Conservation (phyloP, 371 early-diverging fungal genomes). For the Rhizomucor miehei region DNA sequence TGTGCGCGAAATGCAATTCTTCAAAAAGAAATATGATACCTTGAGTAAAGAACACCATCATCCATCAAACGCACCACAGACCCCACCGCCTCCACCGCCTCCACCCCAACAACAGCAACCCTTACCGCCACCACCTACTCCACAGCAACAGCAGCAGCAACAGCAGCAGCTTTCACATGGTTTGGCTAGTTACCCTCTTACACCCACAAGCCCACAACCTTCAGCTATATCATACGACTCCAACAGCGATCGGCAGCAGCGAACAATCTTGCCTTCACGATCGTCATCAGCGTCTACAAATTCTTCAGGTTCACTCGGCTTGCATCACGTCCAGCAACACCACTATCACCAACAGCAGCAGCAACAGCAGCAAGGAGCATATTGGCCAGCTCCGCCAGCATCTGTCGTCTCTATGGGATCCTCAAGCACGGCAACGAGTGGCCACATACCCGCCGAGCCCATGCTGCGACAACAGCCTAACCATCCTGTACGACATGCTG, state of each 20-base stretch:
- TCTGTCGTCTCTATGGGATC: conserved; percentile 9
- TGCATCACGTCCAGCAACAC: conserved; percentile 10
- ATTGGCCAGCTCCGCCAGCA: conserved; percentile 8
- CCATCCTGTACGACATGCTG: conserved; percentile 9
- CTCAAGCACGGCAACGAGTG: conserved; percentile 9
- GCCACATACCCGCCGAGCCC: neutral
- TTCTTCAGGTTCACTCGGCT: neutral
- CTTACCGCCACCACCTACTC: conserved; percentile 15
- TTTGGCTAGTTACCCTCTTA: conserved; percentile 13
- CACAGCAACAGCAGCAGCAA: conserved; percentile 11
- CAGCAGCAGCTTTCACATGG: conserved; percentile 4
- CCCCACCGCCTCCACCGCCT: conserved; percentile 11
- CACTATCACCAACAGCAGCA: conserved; percentile 1
- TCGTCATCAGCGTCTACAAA: conserved; percentile 16
- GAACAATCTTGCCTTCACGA: conserved; percentile 10
- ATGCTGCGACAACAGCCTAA: conserved; percentile 4
- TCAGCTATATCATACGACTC: conserved; percentile 11
- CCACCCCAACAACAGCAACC: conserved; percentile 6
- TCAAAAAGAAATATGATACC: conserved; percentile 36
- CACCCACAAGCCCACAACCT: conserved; percentile 30
- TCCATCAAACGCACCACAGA: conserved; percentile 7
- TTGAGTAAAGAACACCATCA: conserved; percentile 10
- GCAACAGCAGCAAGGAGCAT: neutral
- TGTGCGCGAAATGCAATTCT: conserved; percentile 49
- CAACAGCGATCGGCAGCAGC: conserved; percentile 1